Base-by-base conservation (phyloP, 2,329 filamentous ascomycete genomes). In the Boeremia lycopersici region DNA sequence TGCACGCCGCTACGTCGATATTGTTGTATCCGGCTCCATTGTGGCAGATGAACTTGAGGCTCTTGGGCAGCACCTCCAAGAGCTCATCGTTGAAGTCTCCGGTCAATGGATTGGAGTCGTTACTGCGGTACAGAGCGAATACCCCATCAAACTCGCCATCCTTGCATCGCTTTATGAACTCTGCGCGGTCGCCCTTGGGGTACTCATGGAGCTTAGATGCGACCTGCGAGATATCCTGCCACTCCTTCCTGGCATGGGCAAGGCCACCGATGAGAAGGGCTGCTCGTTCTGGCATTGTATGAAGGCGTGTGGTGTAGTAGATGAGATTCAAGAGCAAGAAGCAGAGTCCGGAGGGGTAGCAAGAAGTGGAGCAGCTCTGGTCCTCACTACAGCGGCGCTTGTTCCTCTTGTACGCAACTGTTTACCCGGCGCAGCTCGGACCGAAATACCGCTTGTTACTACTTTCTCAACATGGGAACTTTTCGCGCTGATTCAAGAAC, bases 21-120 rank as follows among this genome's bases (percentile, higher is more conserved):
- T 85, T 85, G 66, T 86, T 84, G 69, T 86, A 86, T 4, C 84
- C 84, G 1, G 84, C 84, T 13, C 84, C 77, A 45, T 79, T 79
- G 60, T 81, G 79, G 48, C 75, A 77, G 23, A 79, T 76, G 56
- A 72, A 79, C 45, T 77, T 78, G 46, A 80, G 35, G 56, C 69
- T 74, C 52, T 72, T 69, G 0, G 79, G 79, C 6, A 81, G 64
- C 6, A 64, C 73, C 9, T 71, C 63, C 2, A 81, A 67, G 10
- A 81, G 71, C 56, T 80, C 78, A 19, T 71, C 67, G 63, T 81
- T 70, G 62, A 80, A 81, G 39, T 77, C 77, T 19, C 79, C 78
- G 2, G 78, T 80, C 29, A 78, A 69, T 13, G 79, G 77, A 26
- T 79, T 83, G 7, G 82, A 85, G 33, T 78, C 74, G 65, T 86